Evolutionary conservation across 1,139 yeast species (phyloP).

Genomic region (Scheffersomyces titani): DNA sequence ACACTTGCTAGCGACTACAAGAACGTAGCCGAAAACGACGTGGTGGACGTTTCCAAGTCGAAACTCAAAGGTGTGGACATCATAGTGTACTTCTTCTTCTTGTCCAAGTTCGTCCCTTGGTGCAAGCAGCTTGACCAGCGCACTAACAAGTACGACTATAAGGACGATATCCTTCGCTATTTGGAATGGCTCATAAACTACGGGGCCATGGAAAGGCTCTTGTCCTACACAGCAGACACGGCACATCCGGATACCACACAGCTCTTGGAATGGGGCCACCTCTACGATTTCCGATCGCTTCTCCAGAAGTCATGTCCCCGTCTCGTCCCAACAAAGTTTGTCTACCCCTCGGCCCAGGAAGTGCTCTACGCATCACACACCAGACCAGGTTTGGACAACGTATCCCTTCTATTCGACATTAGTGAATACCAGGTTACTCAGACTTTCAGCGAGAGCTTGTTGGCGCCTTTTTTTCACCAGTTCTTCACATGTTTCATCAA

Average conservation of each 20-base stretch:
- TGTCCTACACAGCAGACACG: constrained; percentile 72
- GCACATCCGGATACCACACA: constrained; percentile 35
- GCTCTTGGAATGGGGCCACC: constrained; percentile 41
- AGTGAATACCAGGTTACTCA: constrained; percentile 21
- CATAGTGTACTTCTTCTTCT: constrained; percentile 53
- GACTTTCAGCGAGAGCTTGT: constrained; percentile 29
- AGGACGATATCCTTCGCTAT: constrained; percentile 43
- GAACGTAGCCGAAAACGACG: constrained; percentile 17
- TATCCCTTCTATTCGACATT: constrained; percentile 21
- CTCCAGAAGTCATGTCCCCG: constrained; percentile 68
- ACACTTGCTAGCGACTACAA: constrained; percentile 14
- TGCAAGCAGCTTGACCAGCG: constrained; percentile 54
- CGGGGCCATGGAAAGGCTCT: constrained; percentile 81
- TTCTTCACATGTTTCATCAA: constrained; percentile 65
- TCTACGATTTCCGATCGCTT: constrained; percentile 66
- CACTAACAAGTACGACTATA: constrained; percentile 53
- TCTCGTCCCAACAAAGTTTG: constrained; percentile 43
- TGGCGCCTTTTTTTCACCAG: constrained; percentile 48
- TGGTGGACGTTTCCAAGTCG: constrained; percentile 49
- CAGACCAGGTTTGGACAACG: constrained; percentile 26
- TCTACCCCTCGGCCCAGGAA: constrained; percentile 29
- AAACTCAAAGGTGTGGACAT: constrained; percentile 53
- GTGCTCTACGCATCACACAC: constrained; percentile 20
- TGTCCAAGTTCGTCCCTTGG: constrained; percentile 69
- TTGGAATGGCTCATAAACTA: constrained; percentile 41